These are phyloP conservation scores for grape (Vitis vinifera) DNA, from an alignment of 164 flowering plant species.

Conservation along the genomic window DNA sequence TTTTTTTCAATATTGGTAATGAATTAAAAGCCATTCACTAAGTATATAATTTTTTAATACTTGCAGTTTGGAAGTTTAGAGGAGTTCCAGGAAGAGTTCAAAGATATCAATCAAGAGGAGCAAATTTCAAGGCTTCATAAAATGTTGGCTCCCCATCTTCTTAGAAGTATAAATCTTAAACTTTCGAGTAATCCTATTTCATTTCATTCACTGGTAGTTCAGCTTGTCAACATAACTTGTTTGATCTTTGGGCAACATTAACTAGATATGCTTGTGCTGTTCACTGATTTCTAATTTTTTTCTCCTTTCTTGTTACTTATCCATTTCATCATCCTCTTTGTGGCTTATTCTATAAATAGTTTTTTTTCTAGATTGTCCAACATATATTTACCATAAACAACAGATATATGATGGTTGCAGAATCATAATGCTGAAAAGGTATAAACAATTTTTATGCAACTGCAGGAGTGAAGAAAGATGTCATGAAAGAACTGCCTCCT, in stretches of 20 bases:
- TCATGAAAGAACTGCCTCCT: conserved; percentile 95
- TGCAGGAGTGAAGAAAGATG: conserved; percentile 98
- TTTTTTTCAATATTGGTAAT: background rate
- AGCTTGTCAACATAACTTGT: background rate
- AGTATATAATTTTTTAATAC: conserved; percentile 8
- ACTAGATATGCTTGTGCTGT: no score
- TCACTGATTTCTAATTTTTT: no score
- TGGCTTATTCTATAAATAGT: no score
- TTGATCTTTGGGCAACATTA: background rate
- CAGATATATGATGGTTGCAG: no score
- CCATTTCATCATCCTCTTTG: no score
- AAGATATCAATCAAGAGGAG: conserved; percentile 97
- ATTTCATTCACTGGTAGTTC: background rate
- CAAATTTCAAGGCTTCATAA: conserved; percentile 94
- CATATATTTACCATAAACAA: no score
- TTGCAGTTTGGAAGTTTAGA: conserved; percentile 92
- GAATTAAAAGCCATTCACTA: background rate
- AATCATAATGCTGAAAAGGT: background rate
- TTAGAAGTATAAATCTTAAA: conserved; percentile 64
- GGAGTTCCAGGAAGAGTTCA: conserved; percentile 96
- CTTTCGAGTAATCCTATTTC: background rate
- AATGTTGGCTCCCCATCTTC: conserved; percentile 97
- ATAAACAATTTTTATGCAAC: conserved; percentile 3
- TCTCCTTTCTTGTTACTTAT: no score
- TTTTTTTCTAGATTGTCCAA: no score